Evolutionary conservation across 805 yeast species (phyloP).

Genomic region (Monosporozyma unispora): DNA sequence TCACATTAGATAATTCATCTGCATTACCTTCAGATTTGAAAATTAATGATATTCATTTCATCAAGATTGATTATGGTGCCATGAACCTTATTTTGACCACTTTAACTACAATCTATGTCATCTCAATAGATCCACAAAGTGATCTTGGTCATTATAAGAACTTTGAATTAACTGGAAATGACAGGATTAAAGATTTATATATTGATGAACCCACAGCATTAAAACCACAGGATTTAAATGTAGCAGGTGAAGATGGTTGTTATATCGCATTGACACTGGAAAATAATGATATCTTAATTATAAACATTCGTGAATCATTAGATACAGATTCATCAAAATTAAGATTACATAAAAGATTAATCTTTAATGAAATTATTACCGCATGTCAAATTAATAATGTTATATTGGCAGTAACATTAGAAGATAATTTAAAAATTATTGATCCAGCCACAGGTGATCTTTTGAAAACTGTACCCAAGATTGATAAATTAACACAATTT

Average conservation of each 20-base stretch:
- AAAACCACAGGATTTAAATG: slow-evolving; percentile 17
- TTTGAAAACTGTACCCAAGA: slow-evolving; percentile 25
- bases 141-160: slow-evolving; percentile 19
- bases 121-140: slow-evolving; percentile 17
- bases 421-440: slow-evolving; percentile 21
- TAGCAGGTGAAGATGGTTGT: slow-evolving; percentile 31
- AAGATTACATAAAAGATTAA: slow-evolving; percentile 9
- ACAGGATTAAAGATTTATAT: slow-evolving; percentile 14
- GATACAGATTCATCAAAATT: slow-evolving; percentile 10
- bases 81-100: slow-evolving; percentile 19
- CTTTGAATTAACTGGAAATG: slow-evolving; percentile 7
- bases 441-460: slow-evolving; percentile 27
- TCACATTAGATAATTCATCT: slow-evolving; percentile 14
- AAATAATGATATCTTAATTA: slow-evolving; percentile 15
- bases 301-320: slow-evolving; percentile 22
- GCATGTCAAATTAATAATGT: slow-evolving; percentile 25
- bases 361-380: slow-evolving; percentile 21
- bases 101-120: slow-evolving; percentile 12
- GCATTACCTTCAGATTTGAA: slow-evolving; percentile 10
- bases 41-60: slow-evolving; percentile 13
- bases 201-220: slow-evolving; percentile 25
- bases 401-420: slow-evolving; percentile 24
- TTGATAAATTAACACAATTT: slow-evolving; percentile 25
- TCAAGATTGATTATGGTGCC: slow-evolving; percentile 29
- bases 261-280: slow-evolving; percentile 20